These are phyloP conservation scores for Medicago arabica DNA, from an alignment of 306 rosid genomes.

Conservation along the genomic window DNA sequence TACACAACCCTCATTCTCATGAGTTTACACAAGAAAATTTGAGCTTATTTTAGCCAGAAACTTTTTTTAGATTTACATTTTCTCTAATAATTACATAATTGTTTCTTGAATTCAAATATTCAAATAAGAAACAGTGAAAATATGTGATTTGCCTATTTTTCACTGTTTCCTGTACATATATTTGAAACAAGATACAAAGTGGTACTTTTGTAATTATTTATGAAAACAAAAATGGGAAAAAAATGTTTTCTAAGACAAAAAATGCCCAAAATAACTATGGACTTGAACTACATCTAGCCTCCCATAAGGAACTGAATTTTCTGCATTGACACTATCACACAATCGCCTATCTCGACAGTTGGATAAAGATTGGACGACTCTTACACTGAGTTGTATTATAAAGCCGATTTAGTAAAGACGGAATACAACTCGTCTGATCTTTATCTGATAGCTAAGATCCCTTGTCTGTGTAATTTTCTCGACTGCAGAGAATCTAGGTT, in stretches of 20 bases:
- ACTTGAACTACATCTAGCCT: constrained; percentile 37
- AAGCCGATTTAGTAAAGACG: neutral
- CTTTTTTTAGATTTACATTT: neutral
- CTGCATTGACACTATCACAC: constrained; percentile 14
- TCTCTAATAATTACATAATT: neutral
- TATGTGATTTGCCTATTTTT: neutral
- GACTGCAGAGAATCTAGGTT: neutral
- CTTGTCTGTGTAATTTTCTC: neutral
- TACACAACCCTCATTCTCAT: constrained; percentile 29
- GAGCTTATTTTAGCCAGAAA: neutral
- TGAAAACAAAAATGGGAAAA: neutral
- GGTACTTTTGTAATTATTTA: neutral
- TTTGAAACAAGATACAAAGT: neutral
- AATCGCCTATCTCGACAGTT: too few relatives aligned
- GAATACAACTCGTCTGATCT: neutral
- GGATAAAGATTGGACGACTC: too few relatives aligned
- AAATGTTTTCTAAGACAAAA: neutral
- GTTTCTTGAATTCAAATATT: neutral
- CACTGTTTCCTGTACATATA: neutral
- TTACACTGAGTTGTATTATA: too few relatives aligned
- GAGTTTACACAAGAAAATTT: constrained; percentile 61
- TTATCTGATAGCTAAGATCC: neutral
- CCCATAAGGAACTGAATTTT: neutral
- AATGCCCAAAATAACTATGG: neutral
- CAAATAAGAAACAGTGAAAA: neutral